These are phyloP conservation scores for Akanthomyces dipterigenus DNA, from an alignment of 2,329 filamentous ascomycete genomes.

Conservation along the genomic window DNA sequence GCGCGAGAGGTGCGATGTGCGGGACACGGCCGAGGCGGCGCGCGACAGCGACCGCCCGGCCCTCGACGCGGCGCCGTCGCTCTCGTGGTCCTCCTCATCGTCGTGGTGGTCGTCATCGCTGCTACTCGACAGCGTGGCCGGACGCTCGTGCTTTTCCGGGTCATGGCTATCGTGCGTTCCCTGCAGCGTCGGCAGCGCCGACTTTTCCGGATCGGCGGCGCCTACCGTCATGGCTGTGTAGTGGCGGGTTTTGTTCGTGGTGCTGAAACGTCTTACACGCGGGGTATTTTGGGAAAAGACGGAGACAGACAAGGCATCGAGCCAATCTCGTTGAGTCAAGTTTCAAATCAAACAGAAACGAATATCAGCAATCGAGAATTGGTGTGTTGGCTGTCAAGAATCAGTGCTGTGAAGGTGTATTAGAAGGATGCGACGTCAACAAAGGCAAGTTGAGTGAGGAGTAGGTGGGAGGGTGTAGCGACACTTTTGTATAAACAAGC, in stretches of 20 bases:
- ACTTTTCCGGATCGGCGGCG: background rate
- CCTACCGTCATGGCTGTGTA: background rate
- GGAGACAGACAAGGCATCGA: background rate
- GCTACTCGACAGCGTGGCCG: background rate
- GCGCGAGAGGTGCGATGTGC: constrained; percentile 21
- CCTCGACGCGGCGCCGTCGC: background rate
- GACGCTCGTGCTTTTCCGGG: constrained; percentile 5
- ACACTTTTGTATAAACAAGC: background rate
- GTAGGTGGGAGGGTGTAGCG: background rate
- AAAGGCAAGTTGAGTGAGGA: background rate
- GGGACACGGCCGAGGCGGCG: background rate
- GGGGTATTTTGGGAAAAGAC: background rate
- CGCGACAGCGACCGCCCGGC: background rate
- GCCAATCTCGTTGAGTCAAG: too few species aligned
- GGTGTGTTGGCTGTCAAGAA: background rate
- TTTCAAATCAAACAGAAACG: background rate
- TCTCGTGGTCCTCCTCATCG: background rate
- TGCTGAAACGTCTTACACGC: background rate
- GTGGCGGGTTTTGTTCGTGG: background rate
- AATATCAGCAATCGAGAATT: background rate
- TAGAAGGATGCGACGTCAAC: background rate
- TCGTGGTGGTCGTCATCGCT: background rate
- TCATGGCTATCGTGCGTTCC: background rate
- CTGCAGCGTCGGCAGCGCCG: too few species aligned
- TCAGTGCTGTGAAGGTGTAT: background rate